These are phyloP conservation scores for Begonia masoniana DNA, from an alignment of 306 rosid species.

Conservation along the genomic window DNA sequence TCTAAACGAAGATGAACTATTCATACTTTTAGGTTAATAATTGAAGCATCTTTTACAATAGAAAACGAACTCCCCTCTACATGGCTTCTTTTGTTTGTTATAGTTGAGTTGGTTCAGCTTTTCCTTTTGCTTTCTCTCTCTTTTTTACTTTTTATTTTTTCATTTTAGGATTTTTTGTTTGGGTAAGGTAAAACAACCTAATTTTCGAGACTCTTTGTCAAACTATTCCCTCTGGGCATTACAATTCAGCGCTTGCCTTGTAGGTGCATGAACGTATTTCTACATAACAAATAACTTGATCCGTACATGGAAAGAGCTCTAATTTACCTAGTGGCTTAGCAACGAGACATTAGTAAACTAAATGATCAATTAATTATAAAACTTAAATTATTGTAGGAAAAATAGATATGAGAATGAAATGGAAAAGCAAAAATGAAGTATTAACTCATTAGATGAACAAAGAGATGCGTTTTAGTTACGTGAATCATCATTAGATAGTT, in stretches of 20 bases:
- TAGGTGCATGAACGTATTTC: too few species aligned
- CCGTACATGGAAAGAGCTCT: too few species aligned
- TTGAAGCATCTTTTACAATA: background rate
- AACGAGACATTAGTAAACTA: too few species aligned
- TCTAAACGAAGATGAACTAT: background rate
- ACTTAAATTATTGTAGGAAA: background rate
- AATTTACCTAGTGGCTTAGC: too few species aligned
- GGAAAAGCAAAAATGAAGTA: background rate
- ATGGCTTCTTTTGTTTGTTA: background rate
- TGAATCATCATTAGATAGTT: slow-evolving; percentile 6
- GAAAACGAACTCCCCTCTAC: background rate
- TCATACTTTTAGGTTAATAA: background rate
- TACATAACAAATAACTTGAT: too few species aligned
- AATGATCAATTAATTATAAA: too few species aligned
- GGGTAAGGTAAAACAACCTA: too few species aligned
- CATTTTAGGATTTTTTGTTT: background rate
- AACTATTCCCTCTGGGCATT: too few species aligned
- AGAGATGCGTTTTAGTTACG: slow-evolving; percentile 20
- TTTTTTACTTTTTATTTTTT: background rate
- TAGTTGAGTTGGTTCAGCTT: background rate
- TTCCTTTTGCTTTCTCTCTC: too few species aligned
- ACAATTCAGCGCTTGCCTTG: too few species aligned
- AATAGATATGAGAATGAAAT: background rate
- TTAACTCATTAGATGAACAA: slow-evolving; percentile 12
- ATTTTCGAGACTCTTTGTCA: too few species aligned